Evolutionary conservation across 2,329 filamentous ascomycete species (phyloP).

Genomic region (Podosphaera leucotricha): DNA sequence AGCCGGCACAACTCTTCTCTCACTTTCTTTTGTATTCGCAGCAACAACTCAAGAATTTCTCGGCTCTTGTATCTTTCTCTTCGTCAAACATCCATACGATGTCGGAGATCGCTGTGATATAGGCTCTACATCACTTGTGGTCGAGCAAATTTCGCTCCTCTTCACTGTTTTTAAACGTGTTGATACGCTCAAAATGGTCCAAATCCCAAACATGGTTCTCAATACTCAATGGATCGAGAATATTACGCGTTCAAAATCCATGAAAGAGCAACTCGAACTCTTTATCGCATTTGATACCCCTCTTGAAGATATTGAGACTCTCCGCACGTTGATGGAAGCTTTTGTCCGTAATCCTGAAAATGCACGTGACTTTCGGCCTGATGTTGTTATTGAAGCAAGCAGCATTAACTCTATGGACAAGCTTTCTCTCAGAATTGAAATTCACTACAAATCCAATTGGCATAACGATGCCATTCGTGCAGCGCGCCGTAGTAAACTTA

Average conservation of each 20-base stretch:
- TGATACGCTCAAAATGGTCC: constrained; percentile 52
- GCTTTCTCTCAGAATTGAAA: constrained; percentile 57
- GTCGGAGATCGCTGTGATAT: constrained; percentile 89
- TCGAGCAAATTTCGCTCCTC: constrained; percentile 83
- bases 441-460: constrained; percentile 86
- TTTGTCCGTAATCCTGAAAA: constrained; percentile 76
- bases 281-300: constrained; percentile 67
- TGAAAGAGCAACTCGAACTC: constrained; percentile 61
- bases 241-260: constrained; percentile 68
- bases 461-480: constrained; percentile 65
- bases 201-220: constrained; percentile 70
- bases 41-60: constrained; percentile 82
- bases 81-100: constrained; percentile 95
- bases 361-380: constrained; percentile 69
- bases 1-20: constrained; percentile 75
- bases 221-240: constrained; percentile 95
- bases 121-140: constrained; percentile 35
- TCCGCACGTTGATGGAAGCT: constrained; percentile 61
- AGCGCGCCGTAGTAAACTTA: constrained; percentile 76
- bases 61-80: constrained; percentile 96
- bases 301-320: constrained; percentile 70
- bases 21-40: constrained; percentile 89
- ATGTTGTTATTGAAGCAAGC: constrained; percentile 54
- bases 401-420: constrained; percentile 74
- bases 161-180: constrained; percentile 82